Evolutionary conservation across 2,329 filamentous ascomycete species (phyloP), one percentile per base, ranked within the genome.

Genomic region (Trichoderma sp.): DNA sequence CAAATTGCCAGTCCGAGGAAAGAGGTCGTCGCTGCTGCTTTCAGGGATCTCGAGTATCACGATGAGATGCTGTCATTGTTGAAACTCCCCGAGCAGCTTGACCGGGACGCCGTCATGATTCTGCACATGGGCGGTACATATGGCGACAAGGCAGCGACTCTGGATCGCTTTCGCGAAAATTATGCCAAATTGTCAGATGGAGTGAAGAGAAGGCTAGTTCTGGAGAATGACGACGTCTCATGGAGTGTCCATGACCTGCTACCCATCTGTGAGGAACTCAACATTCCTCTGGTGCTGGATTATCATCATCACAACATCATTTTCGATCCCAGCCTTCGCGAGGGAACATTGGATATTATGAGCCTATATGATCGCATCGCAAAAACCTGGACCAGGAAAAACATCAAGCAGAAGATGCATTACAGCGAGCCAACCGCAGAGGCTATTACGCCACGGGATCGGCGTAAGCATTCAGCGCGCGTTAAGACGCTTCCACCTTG

Each of bases 241-340:
- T 98, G 93, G 92, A 91, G 89, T n/a, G 93, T 97, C 0, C 95
- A 98, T 76, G 95, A 98, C 77, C 83, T 98, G 6, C 85, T 98
- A 0, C 95, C 95, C 0, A 84, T 97, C 0, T 98, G 95, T 78
- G 93, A 98, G 80, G 94, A 97, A 81, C 85, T 98, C n/a, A 93
- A 95, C 78, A 97, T 98, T 51, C 95, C 95, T 0, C 82, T 98
- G 0, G 95, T 97, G 1, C 89, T 98, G 12, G 95, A 98, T 80
- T 98, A 89, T 76, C 95, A 98, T 78, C 95, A 98, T 76, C 93
- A 98, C 84, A 98, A 98, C 80, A 98, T 98, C 76, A 83, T 97
- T 9, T 97, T 97, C 77, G 93, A 97, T 79, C 78, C 87, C 0
- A 85, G 84, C 6, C 82, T 97, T 2, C 90, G 94, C 3, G 95